These are phyloP conservation scores for Coniochaeta prunicola DNA, from an alignment of 2,329 filamentous ascomycete genomes.

Conservation along the genomic window DNA sequence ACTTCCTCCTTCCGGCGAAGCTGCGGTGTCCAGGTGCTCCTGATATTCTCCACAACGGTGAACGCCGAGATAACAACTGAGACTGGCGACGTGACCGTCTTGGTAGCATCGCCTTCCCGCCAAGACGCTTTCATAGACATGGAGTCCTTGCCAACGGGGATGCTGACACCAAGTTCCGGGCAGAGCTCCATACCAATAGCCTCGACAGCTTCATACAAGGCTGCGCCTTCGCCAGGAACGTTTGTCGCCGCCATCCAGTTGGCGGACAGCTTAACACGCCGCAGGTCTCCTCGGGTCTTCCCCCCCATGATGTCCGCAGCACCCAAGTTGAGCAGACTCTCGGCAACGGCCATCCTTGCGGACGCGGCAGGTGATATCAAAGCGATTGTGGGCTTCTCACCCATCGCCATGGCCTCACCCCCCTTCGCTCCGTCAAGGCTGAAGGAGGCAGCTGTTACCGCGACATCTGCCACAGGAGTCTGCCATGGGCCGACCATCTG, in stretches of 20 bases:
- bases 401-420: slow-evolving; percentile 97
- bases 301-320: slow-evolving; percentile 54
- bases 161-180: slow-evolving; percentile 81
- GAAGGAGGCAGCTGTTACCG: slow-evolving; percentile 81
- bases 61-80: slow-evolving; percentile 91
- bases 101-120: slow-evolving; percentile 70
- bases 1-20: slow-evolving; percentile 78
- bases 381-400: slow-evolving; percentile 82
- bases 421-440: slow-evolving; percentile 54
- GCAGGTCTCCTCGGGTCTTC: slow-evolving; percentile 56
- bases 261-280: slow-evolving; percentile 79
- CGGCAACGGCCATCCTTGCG: slow-evolving; percentile 91
- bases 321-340: slow-evolving; percentile 87
- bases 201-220: slow-evolving; percentile 86
- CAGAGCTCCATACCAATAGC: slow-evolving; percentile 91
- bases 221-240: slow-evolving; percentile 86
- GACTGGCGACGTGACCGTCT: slow-evolving; percentile 86
- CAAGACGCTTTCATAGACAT: slow-evolving; percentile 99
- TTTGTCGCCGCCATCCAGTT: slow-evolving; percentile 99
- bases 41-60: slow-evolving; percentile 71
- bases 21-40: slow-evolving; percentile 89
- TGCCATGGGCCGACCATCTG: slow-evolving; percentile 98
- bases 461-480: slow-evolving; percentile 86
- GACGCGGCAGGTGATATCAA: slow-evolving; percentile 86
- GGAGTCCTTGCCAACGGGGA: slow-evolving; percentile 96